Evolutionary conservation across 2,329 filamentous ascomycete species (phyloP), one percentile per base, ranked within the genome.

Genomic region (Setomelanomma holmii): DNA sequence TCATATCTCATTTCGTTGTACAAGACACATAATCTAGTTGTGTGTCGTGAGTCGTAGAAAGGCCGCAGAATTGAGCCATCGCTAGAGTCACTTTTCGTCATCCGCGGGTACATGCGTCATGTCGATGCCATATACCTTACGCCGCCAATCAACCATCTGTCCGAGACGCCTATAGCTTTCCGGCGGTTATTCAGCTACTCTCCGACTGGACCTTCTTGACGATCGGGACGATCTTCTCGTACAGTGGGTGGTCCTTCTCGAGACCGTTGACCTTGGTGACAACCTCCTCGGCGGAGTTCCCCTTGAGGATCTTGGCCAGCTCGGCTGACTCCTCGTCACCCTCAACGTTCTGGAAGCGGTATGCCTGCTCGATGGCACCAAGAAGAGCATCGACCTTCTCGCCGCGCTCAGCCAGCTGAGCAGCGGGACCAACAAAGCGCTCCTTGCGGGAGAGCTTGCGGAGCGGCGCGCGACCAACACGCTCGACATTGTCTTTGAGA

Each of bases 371-470:
- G 40, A 95, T 86, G 17, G 91, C 90, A 52, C 88, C 89, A 46
- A 98, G 81, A 23, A 99, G 83, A 46, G 85, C 87, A 51, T 86
- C 83, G 74, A 88, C 89, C 64, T 85, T 84, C 77, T 91, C 82
- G 53, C 86, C 91, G 54, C 84, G 82, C 81, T 96, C 91, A 40
- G 92, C 92, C 16, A 99, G 85, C 78, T 96, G 89, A 8, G 90
- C 86, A 40, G 95, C 93, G 4, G 95, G 95, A 40, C 90, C 92
- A 66, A 99, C 88, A 80, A 99, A 96, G 39, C 95, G 92, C 80
- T 99, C 95, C 80, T 96, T 95, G 76, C 93, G 90, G 61, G 89
- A 89, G 27, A 99, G 84, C 83, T 99, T 99, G 74, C 95, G 89
- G 55, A 99, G 82, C 16, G 95, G 95, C 16, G 93, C 93, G 73